These are phyloP conservation scores for Agrocybe praecox DNA, from an alignment of 768 basidiomycete species.

Conservation along the genomic window DNA sequence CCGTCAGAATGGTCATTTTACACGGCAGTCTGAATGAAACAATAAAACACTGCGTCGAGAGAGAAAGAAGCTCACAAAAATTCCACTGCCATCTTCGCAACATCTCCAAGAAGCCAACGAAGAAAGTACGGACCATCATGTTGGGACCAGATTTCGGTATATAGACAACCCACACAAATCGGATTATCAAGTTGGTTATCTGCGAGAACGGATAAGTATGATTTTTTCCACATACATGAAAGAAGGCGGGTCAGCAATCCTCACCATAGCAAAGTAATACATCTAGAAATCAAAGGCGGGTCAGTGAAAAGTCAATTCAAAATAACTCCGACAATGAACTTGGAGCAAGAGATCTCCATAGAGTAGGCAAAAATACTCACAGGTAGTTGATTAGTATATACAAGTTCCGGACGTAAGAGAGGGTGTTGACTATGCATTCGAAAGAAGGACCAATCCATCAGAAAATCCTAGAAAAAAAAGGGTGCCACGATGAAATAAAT, in stretches of 20 bases:
- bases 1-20: too few relatives aligned
- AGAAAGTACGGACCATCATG: slow-evolving; percentile 61
- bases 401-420: slow-evolving; percentile 72
- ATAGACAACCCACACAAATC: slow-evolving; percentile 86
- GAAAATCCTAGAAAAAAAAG: slow-evolving; percentile 59
- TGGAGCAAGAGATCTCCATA: neutral
- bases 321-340: too few relatives aligned
- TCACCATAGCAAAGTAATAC: slow-evolving; percentile 82
- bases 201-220: slow-evolving; percentile 24
- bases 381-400: slow-evolving; percentile 65
- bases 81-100: slow-evolving; percentile 90
- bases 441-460: slow-evolving; percentile 93
- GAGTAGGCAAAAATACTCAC: slow-evolving; percentile 39
- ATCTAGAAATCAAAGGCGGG: slow-evolving; percentile 36
- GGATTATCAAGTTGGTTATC: slow-evolving; percentile 71
- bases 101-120: slow-evolving; percentile 74
- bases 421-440: slow-evolving; percentile 54
- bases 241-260: slow-evolving; percentile 12
- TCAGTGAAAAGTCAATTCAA: too few relatives aligned
- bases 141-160: slow-evolving; percentile 54
- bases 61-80: slow-evolving; percentile 61
- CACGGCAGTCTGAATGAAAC: neutral
- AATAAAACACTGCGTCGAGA: neutral
- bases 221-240: neutral
- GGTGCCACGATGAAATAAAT: neutral